These are phyloP conservation scores for Urostyla sp. DNA, from an alignment of 73 alveolate species.

Conservation along the genomic window DNA sequence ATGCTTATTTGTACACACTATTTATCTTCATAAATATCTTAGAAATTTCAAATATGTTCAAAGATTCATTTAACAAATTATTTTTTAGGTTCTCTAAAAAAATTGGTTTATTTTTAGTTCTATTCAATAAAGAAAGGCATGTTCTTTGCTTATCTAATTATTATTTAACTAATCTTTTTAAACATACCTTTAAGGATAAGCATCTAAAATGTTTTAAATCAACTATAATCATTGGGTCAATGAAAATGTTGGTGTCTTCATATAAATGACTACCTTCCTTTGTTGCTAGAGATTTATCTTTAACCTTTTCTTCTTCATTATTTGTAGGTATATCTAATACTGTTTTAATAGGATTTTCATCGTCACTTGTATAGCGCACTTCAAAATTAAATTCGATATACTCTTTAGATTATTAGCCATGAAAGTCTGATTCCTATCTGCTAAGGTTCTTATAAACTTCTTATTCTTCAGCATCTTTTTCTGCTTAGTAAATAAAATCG, in stretches of 20 bases:
- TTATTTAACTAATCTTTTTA: not conserved
- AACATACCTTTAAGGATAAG: slow-evolving; percentile 1
- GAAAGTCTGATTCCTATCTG: not conserved
- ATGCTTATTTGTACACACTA: slow-evolving; percentile 48
- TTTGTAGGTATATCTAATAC: slow-evolving; percentile 17
- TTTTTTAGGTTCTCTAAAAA: slow-evolving; percentile 23
- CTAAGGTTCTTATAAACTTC: slow-evolving; percentile 24
- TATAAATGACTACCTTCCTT: not conserved
- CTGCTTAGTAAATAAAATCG: slow-evolving; percentile 43
- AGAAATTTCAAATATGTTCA: slow-evolving; percentile 7
- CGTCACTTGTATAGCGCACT: slow-evolving; percentile 37
- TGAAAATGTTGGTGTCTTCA: slow-evolving; percentile 13
- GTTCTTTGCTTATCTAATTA: not conserved
- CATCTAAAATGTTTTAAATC: not conserved
- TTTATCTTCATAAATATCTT: slow-evolving; percentile 40
- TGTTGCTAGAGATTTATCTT: not conserved
- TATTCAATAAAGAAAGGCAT: slow-evolving; percentile 29
- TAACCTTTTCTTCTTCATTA: not conserved
- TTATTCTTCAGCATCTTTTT: not conserved
- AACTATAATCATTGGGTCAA: slow-evolving; percentile 21
- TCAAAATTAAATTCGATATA: slow-evolving; percentile 16
- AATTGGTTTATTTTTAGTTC: not conserved
- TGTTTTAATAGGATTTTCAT: slow-evolving; percentile 28
- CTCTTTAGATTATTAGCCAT: slow-evolving; percentile 12
- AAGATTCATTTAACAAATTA: not conserved